These are phyloP conservation scores for Apiotrichum montevideense DNA, from an alignment of 1,284 basidiomycete species.

Conservation along the genomic window DNA sequence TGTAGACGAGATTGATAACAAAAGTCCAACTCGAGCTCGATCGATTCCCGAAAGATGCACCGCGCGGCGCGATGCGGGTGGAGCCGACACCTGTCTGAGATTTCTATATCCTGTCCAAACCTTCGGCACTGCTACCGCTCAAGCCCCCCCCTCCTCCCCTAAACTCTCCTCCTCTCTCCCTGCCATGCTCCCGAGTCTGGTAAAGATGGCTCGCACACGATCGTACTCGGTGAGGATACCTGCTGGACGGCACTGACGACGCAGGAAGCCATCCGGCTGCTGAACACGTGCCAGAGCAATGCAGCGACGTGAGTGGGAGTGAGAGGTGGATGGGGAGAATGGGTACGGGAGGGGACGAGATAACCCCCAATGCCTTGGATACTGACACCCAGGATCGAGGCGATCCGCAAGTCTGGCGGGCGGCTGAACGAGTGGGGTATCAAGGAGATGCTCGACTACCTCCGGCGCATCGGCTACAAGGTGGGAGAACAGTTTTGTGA, in stretches of 20 bases:
- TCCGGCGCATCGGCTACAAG: constrained; percentile 77
- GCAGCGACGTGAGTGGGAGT: constrained; percentile 57
- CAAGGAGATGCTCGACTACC: constrained; percentile 84
- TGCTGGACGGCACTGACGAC: not conserved
- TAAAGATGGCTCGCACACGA: constrained; percentile 27
- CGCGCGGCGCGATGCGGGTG: not conserved
- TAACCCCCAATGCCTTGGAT: constrained; percentile 55
- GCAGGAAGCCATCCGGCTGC: constrained; percentile 69
- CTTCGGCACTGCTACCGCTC: too few relatives aligned
- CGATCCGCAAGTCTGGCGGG: constrained; percentile 69
- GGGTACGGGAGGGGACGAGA: constrained; percentile 95
- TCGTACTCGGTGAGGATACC: constrained; percentile 25
- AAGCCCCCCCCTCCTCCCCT: too few relatives aligned
- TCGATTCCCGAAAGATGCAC: too few relatives aligned
- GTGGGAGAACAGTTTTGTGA: constrained; percentile 49
- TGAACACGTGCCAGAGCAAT: constrained; percentile 93
- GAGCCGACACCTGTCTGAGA: too few relatives aligned
- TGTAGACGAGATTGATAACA: too few relatives aligned
- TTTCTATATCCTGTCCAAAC: too few relatives aligned
- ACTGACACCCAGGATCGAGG: constrained; percentile 61
- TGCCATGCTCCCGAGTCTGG: constrained; percentile 25
- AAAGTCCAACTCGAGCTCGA: too few relatives aligned
- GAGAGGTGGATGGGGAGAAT: constrained; percentile 67
- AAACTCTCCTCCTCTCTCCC: not conserved
- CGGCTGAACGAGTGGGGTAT: constrained; percentile 67